phyloP scores from a whole-genome alignment of 2,329 filamentous ascomycete genomes.

The Colletotrichum spinosum region DNA sequence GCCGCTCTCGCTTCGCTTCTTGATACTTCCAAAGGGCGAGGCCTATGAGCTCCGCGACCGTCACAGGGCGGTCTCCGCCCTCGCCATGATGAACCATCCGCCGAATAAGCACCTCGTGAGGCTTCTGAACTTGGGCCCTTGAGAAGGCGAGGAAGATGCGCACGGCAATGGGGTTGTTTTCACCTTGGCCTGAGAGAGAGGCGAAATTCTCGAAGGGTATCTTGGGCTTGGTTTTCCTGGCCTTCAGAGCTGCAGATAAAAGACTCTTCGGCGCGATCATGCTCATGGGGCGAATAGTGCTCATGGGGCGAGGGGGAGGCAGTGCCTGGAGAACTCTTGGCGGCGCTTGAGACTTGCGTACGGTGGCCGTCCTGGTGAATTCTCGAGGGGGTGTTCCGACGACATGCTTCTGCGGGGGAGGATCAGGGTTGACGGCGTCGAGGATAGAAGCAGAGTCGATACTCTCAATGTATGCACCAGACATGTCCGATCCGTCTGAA shows the following conservation, averaged over 20 bases:
- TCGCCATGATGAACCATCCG: conserved; percentile 77
- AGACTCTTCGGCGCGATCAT: conserved; percentile 77
- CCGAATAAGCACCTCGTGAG: conserved; percentile 78
- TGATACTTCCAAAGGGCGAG: conserved; percentile 82
- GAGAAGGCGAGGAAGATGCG: conserved; percentile 83
- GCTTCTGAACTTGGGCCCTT: conserved; percentile 65
- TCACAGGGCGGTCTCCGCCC: conserved; percentile 70
- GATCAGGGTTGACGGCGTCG: conserved; percentile 70
- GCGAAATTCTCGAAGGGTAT: conserved; percentile 84
- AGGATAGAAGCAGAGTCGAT: conserved; percentile 79
- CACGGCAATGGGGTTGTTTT: conserved; percentile 79
- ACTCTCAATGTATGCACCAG: conserved; percentile 74
- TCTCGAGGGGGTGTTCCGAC: conserved; percentile 74
- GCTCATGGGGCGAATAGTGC: conserved; percentile 72
- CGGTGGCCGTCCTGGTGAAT: conserved; percentile 71
- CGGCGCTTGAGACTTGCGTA: conserved; percentile 69
- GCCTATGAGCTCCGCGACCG: conserved; percentile 84
- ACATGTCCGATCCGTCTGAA: conserved; percentile 72
- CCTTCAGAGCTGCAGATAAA: conserved; percentile 78
- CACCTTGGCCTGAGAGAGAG: conserved; percentile 80
- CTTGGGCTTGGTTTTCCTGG: conserved; percentile 75
- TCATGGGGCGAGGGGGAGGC: conserved; percentile 77
- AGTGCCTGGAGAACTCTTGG: conserved; percentile 72
- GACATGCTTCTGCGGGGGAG: conserved; percentile 65
- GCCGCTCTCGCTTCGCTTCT: conserved; percentile 79